These are phyloP conservation scores for Paxillus rubicundulus DNA, from an alignment of 768 basidiomycete species.

Conservation along the genomic window DNA sequence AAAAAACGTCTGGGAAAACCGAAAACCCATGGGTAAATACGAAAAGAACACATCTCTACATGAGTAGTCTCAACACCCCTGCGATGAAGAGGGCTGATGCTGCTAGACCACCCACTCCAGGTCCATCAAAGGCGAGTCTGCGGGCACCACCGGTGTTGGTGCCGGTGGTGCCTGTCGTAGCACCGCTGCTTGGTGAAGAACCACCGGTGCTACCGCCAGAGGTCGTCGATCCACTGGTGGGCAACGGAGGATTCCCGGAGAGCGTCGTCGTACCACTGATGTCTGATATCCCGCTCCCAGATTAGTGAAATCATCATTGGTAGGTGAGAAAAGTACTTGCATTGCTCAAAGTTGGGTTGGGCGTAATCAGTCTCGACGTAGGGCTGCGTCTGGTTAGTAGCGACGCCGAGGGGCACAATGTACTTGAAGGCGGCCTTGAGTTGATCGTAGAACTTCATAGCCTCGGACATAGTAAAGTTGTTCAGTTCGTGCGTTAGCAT, in stretches of 20 bases:
- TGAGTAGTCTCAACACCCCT: constrained; percentile 15
- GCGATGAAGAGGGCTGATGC: constrained; percentile 16
- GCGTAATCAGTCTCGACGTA: constrained; percentile 49
- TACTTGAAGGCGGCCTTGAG: constrained; percentile 45
- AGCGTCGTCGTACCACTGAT: constrained; percentile 26
- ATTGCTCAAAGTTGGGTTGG: constrained; percentile 44
- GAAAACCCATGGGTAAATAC: background rate
- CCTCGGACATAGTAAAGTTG: constrained; percentile 60
- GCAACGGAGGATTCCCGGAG: background rate
- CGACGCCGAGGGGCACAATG: constrained; percentile 53
- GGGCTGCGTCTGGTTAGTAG: constrained; percentile 48
- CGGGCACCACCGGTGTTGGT: background rate
- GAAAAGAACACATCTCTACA: constrained; percentile 4
- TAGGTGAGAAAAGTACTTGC: constrained; percentile 25
- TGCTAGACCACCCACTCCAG: constrained; percentile 9
- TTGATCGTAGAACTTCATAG: constrained; percentile 47
- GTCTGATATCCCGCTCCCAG: constrained; percentile 9
- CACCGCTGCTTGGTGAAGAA: background rate
- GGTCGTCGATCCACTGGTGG: constrained; percentile 1
- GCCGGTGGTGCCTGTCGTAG: background rate
- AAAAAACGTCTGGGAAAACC: background rate
- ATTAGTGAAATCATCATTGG: background rate
- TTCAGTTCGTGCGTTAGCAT: constrained; percentile 59
- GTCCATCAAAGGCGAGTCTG: background rate
- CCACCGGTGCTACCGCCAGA: constrained; percentile 4